These are phyloP conservation scores for Cytospora piceae DNA, from an alignment of 2,329 filamentous ascomycete species.

Conservation along the genomic window DNA sequence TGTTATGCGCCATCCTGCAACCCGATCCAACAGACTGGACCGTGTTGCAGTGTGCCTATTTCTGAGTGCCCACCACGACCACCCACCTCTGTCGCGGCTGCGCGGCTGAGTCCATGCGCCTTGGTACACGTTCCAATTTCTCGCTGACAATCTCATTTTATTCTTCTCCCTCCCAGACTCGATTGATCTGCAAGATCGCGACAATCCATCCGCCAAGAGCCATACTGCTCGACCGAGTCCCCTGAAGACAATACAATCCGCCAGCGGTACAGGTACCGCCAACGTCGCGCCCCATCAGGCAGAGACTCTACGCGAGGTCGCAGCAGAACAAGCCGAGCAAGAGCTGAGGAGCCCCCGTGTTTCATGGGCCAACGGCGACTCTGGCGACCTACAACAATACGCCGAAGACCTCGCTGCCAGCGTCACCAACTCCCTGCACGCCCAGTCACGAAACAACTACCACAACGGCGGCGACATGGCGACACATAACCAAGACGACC, in stretches of 20 bases:
- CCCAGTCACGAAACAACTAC: constrained; percentile 31
- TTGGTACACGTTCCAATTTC: constrained; percentile 10
- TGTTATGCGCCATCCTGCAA: neutral
- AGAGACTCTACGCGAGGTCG: constrained; percentile 78
- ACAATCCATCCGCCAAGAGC: constrained; percentile 81
- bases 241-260: constrained; percentile 54
- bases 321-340: constrained; percentile 76
- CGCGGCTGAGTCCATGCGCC: constrained; percentile 19
- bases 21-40: constrained; percentile 13
- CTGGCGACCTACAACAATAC: constrained; percentile 49
- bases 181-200: constrained; percentile 87
- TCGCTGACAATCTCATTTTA: constrained; percentile 37
- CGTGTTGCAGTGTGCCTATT: constrained; percentile 15
- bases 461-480: constrained; percentile 36
- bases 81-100: constrained; percentile 9
- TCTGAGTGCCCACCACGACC: neutral
- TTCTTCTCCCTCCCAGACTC: constrained; percentile 65
- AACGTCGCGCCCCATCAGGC: constrained; percentile 79
- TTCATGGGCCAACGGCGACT: constrained; percentile 51
- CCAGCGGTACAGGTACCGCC: constrained; percentile 40
- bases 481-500: constrained; percentile 55
- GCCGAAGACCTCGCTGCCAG: constrained; percentile 50
- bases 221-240: constrained; percentile 62
- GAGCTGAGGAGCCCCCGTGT: constrained; percentile 66
- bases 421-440: constrained; percentile 45